Percentiles rank a stretch among this genome's conserved stretches.
Conservation (phyloP, 176 grass and related monocot species). For the Puya raimondii region DNA sequence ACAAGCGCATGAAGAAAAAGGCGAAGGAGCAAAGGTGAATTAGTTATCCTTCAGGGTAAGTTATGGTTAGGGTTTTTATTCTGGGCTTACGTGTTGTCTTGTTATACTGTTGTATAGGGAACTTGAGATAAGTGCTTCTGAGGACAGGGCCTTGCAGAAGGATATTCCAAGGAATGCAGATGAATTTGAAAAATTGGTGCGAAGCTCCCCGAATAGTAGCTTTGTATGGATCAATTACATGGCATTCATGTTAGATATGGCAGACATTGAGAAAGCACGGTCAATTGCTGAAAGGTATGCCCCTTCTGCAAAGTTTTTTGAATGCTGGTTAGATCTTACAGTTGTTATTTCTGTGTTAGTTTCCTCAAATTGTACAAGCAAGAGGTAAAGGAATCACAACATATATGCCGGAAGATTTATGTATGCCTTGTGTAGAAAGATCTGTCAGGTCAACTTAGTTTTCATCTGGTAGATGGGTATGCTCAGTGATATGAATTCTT, state of each 20-base stretch:
- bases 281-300: constrained; percentile 71
- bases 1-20: constrained; percentile 58
- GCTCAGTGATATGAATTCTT: no score
- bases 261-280: constrained; percentile 76
- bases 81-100: background rate
- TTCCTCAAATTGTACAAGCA: background rate
- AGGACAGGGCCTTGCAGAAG: constrained; percentile 71
- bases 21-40: constrained; percentile 67
- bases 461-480: no score
- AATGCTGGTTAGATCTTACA: constrained; percentile 6
- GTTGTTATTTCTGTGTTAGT: constrained; percentile 1
- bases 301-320: background rate
- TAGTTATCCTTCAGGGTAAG: background rate
- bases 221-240: constrained; percentile 96
- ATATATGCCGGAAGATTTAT: no score
- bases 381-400: no score
- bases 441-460: no score
- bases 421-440: no score
- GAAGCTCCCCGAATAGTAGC: constrained; percentile 85
- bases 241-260: constrained; percentile 65
- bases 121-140: constrained; percentile 78
- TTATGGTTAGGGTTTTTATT: background rate
- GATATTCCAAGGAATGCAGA: constrained; percentile 66
- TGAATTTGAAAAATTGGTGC: constrained; percentile 94
- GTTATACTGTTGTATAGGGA: constrained; percentile 36